Conservation (phyloP, 2,329 filamentous ascomycete genomes). For the Gyromitra esculenta region DNA sequence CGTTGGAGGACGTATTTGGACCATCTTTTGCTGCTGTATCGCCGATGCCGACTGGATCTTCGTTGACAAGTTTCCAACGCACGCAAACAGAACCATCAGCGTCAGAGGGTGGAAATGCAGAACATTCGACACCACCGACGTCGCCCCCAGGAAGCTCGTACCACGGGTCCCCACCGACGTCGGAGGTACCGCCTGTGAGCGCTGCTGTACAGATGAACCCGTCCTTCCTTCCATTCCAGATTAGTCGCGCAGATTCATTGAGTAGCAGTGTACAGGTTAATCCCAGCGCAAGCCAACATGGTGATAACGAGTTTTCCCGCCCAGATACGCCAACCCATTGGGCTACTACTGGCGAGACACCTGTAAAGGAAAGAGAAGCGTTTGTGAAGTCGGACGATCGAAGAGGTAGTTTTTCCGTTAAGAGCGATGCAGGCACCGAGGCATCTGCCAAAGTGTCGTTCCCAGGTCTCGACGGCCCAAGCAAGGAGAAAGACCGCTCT, state of each 20-base stretch:
- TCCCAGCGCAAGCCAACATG: constrained; percentile 74
- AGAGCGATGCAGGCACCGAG: constrained; percentile 64
- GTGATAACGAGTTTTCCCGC: constrained; percentile 63
- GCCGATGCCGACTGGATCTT: constrained; percentile 55
- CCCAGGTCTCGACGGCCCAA: constrained; percentile 41
- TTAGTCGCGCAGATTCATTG: constrained; percentile 72
- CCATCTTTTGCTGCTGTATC: constrained; percentile 54
- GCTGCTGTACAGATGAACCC: constrained; percentile 82
- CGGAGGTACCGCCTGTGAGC: constrained; percentile 71
- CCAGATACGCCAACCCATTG: constrained; percentile 61
- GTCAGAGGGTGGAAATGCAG: constrained; percentile 56
- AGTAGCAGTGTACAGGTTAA: constrained; percentile 82
- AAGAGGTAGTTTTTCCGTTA: constrained; percentile 54
- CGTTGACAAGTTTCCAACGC: constrained; percentile 49
- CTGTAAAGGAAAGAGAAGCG: constrained; percentile 56
- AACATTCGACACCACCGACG: constrained; percentile 69
- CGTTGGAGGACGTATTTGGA: constrained; percentile 55
- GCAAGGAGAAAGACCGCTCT: constrained; percentile 55
- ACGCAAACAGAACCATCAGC: constrained; percentile 52
- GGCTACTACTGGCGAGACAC: constrained; percentile 57
- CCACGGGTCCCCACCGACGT: constrained; percentile 67
- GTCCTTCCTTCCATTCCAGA: constrained; percentile 75
- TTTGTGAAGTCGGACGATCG: constrained; percentile 55
- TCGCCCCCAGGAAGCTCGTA: constrained; percentile 69
- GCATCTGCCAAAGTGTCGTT: constrained; percentile 65